A percentile compares a stretch with the other conserved stretches of the same genome.
Conservation (phyloP, 768 basidiomycete genomes). For the Pholiota conissans region DNA sequence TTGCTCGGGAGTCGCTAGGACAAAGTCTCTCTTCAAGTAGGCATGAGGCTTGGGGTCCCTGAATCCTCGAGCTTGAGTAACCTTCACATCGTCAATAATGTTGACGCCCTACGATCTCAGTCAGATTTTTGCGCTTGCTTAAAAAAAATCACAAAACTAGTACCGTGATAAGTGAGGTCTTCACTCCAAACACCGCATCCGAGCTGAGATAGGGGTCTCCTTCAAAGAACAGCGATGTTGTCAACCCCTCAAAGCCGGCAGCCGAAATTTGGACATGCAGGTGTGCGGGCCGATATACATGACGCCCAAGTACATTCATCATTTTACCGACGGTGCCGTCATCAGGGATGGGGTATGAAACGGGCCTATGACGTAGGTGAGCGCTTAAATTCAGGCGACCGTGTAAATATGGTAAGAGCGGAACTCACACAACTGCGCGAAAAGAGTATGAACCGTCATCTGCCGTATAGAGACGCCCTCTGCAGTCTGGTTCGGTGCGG, state of each 20-base stretch:
- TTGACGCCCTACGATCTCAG: constrained; percentile 23
- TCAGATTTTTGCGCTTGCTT: background rate
- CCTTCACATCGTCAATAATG: constrained; percentile 49
- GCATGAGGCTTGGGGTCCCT: constrained; percentile 37
- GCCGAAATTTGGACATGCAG: constrained; percentile 72
- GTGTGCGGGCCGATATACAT: constrained; percentile 79
- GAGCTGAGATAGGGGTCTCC: constrained; percentile 65
- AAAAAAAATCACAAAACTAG: constrained; percentile 19
- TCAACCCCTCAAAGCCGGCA: constrained; percentile 69
- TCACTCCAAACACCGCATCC: constrained; percentile 83
- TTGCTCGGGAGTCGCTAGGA: constrained; percentile 42
- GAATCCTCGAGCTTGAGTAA: constrained; percentile 59
- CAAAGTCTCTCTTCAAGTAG: constrained; percentile 40
- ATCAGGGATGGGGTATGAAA: constrained; percentile 74
- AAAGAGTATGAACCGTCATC: constrained; percentile 68
- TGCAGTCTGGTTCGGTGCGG: constrained; percentile 65
- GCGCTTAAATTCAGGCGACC: background rate
- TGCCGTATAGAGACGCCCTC: constrained; percentile 61
- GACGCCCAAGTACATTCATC: constrained; percentile 56
- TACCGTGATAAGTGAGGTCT: constrained; percentile 76
- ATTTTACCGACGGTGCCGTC: constrained; percentile 77
- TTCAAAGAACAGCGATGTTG: constrained; percentile 74
- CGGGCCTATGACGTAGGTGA: constrained; percentile 30
- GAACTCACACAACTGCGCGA: constrained; percentile 62
- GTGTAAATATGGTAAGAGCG: background rate